Evolutionary conservation across 208 protist species (phyloP).

Genomic region (Trypanosoma boissoni): DNA sequence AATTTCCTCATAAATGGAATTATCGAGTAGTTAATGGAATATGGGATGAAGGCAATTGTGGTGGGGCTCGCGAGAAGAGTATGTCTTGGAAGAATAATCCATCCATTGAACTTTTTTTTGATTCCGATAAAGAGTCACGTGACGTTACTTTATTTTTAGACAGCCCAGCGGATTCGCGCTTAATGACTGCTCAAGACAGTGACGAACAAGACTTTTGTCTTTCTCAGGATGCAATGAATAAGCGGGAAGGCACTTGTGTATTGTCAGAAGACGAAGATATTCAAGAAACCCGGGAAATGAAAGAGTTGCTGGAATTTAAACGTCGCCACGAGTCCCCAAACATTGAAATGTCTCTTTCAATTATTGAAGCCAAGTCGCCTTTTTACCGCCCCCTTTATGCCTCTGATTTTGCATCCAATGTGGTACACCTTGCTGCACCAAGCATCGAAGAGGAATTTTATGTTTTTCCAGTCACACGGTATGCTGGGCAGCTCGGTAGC

Average conservation of each 20-base stretch:
- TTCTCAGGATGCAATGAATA: constrained; percentile 9
- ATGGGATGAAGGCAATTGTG: constrained; percentile 72
- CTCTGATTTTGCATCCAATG: constrained; percentile 26
- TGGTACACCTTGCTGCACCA: constrained; percentile 25
- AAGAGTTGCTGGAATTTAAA: constrained; percentile 42
- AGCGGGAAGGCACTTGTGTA: not conserved
- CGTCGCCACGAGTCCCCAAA: constrained; percentile 30
- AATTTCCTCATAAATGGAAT: constrained; percentile 74
- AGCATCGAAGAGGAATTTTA: constrained; percentile 34
- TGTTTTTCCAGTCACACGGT: constrained; percentile 57
- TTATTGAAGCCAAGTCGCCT: constrained; percentile 37
- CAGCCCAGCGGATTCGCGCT: not conserved
- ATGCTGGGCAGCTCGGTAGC: constrained; percentile 48
- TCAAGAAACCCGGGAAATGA: constrained; percentile 12
- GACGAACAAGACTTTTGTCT: not conserved
- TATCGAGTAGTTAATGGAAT: constrained; percentile 47
- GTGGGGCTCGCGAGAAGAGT: constrained; percentile 57
- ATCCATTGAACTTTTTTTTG: constrained; percentile 38
- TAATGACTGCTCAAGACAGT: not conserved
- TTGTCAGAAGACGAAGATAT: too few species aligned
- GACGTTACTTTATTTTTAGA: constrained; percentile 52
- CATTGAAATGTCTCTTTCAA: constrained; percentile 46
- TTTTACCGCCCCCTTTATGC: constrained; percentile 36
- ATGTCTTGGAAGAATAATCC: constrained; percentile 86
- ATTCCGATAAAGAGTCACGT: constrained; percentile 11